Evolutionary conservation across 495 filamentous ascomycete species (phyloP).

Genomic region (Aspergillus sclerotioniger): DNA sequence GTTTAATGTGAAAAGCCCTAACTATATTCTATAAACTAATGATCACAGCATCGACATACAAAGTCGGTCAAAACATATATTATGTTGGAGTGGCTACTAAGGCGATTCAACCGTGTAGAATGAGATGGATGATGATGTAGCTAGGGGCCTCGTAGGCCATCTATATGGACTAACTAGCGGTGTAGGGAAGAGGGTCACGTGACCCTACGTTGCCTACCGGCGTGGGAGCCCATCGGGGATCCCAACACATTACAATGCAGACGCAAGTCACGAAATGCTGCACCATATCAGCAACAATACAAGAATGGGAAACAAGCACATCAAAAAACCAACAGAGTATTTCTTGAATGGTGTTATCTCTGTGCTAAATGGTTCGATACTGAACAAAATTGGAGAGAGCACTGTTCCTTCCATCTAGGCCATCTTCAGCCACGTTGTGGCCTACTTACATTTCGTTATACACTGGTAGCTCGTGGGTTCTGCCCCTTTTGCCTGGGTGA

Average conservation of each 20-base stretch:
- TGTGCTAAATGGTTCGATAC: slow-evolving; percentile 3
- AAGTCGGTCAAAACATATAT: slow-evolving; percentile 23
- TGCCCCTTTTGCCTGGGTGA: slow-evolving; percentile 9
- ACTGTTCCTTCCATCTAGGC: slow-evolving; percentile 5
- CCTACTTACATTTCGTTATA: slow-evolving; percentile 10
- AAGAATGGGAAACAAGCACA: slow-evolving; percentile 23
- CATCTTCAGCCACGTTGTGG: slow-evolving; percentile 6
- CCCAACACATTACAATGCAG: slow-evolving; percentile 21
- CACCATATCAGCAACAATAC: slow-evolving; percentile 22
- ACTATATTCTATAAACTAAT: background rate
- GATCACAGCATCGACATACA: slow-evolving; percentile 4
- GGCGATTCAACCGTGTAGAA: too few species aligned
- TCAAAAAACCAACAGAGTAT: slow-evolving; percentile 12
- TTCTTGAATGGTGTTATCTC: slow-evolving; percentile 9
- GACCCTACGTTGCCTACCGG: too few species aligned
- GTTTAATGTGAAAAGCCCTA: background rate
- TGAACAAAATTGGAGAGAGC: background rate
- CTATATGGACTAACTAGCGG: too few species aligned
- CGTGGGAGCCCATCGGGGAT: too few species aligned
- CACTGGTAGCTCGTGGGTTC: slow-evolving; percentile 5
- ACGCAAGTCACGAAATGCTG: slow-evolving; percentile 16
- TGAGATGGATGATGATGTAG: too few species aligned
- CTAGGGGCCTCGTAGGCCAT: too few species aligned
- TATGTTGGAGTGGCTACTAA: too few species aligned
- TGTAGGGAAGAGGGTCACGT: too few species aligned